phyloP scores from a whole-genome alignment of 2,329 filamentous ascomycete genomes.

The Triangularia setosa region DNA sequence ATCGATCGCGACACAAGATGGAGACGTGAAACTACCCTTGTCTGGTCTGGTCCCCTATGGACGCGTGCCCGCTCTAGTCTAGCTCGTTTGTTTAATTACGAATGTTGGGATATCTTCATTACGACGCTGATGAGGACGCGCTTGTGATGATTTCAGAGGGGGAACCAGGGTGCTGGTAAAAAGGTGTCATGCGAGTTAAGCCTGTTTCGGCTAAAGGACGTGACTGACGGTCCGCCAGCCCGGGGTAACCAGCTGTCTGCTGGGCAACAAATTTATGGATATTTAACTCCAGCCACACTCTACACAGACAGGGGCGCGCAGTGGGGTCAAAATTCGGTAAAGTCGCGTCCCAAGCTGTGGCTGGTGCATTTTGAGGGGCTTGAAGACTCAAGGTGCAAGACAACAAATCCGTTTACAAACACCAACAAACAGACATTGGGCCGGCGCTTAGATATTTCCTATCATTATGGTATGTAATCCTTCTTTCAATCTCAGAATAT shows the following conservation, averaged over 20 bases:
- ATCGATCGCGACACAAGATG: conserved; percentile 6
- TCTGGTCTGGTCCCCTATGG: not conserved
- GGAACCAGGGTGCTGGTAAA: conserved; percentile 19
- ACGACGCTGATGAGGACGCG: conserved; percentile 6
- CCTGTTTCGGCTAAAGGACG: conserved; percentile 8
- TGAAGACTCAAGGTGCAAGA: not conserved
- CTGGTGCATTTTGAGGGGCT: not conserved
- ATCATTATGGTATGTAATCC: conserved; percentile 22
- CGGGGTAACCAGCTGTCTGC: not conserved
- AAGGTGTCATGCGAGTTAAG: conserved; percentile 1
- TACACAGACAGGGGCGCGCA: not conserved
- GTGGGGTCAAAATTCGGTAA: conserved; percentile 1
- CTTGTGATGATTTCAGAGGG: not conserved
- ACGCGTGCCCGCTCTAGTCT: not conserved
- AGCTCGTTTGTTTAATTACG: conserved; percentile 18
- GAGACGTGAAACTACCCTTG: conserved; percentile 3
- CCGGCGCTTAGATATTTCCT: conserved; percentile 8
- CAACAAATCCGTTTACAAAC: not conserved
- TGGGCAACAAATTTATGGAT: not conserved
- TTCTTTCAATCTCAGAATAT: not conserved
- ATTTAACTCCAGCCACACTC: not conserved
- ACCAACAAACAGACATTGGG: conserved; percentile 5
- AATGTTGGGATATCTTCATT: conserved; percentile 16
- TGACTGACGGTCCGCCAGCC: not conserved
- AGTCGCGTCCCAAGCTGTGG: not conserved